phyloP scores from a whole-genome alignment of 2,329 filamentous ascomycete genomes.

The Alternaria conjuncta region DNA sequence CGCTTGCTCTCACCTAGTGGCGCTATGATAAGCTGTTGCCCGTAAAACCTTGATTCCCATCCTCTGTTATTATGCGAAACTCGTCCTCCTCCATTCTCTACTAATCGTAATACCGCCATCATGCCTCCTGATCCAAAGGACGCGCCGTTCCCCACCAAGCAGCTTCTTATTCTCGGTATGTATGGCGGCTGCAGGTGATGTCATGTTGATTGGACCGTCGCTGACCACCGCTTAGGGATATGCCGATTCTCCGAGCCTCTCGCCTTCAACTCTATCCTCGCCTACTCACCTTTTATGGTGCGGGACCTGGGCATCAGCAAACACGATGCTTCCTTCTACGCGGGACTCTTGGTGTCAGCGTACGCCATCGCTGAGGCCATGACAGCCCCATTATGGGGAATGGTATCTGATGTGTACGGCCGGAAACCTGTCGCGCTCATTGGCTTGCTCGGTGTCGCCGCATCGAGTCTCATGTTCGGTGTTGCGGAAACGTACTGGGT shows the following conservation, averaged over 20 bases:
- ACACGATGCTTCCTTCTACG: slow-evolving; percentile 75
- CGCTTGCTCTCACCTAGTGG: slow-evolving; percentile 24
- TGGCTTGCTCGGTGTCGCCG: slow-evolving; percentile 77
- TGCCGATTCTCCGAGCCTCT: slow-evolving; percentile 93
- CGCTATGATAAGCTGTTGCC: slow-evolving; percentile 24
- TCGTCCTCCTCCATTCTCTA: slow-evolving; percentile 13
- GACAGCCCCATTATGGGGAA: slow-evolving; percentile 71
- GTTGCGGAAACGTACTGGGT: slow-evolving; percentile 84
- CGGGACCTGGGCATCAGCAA: slow-evolving; percentile 47
- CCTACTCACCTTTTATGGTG: slow-evolving; percentile 63
- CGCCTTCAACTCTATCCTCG: slow-evolving; percentile 91
- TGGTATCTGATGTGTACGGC: slow-evolving; percentile 49
- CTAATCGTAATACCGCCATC: slow-evolving; percentile 24
- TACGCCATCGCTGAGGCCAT: slow-evolving; percentile 86
- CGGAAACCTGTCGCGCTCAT: slow-evolving; percentile 51
- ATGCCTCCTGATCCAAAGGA: slow-evolving; percentile 44
- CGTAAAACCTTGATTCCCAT: slow-evolving; percentile 28
- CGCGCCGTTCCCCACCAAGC: slow-evolving; percentile 54
- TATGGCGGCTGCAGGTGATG: slow-evolving; percentile 12
- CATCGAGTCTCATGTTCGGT: slow-evolving; percentile 83
- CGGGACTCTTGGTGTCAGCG: slow-evolving; percentile 82
- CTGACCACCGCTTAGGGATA: slow-evolving; percentile 67
- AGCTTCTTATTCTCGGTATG: slow-evolving; percentile 54
- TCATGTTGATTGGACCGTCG: slow-evolving; percentile 21
- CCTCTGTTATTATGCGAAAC: slow-evolving; percentile 18